Percentiles rank a stretch among this genome's conserved stretches.
Evolutionary conservation across 2,329 filamentous ascomycete species (phyloP).

Genomic region (Diaporthe vexans): DNA sequence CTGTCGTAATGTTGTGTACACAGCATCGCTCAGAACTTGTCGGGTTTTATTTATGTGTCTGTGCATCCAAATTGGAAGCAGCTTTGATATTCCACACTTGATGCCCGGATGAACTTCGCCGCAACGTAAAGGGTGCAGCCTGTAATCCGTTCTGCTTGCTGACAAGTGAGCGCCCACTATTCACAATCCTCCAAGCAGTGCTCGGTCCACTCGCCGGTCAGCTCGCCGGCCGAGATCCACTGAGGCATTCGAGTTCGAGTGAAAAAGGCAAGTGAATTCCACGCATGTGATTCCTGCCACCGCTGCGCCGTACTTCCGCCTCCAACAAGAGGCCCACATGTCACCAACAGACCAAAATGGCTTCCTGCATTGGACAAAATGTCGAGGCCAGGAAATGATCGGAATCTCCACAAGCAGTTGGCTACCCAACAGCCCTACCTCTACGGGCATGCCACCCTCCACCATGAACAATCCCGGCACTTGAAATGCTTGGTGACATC

Average conservation of each 20-base stretch:
- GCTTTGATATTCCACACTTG: neutral
- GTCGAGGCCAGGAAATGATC: neutral
- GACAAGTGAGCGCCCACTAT: neutral
- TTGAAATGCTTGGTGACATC: neutral
- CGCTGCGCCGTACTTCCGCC: slow-evolving; percentile 14
- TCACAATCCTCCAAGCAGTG: slow-evolving; percentile 5
- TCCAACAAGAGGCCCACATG: slow-evolving; percentile 1
- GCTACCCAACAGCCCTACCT: slow-evolving; percentile 1
- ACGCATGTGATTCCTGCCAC: neutral
- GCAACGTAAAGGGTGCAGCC: neutral
- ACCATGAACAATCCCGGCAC: slow-evolving; percentile 12
- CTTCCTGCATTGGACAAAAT: slow-evolving; percentile 12
- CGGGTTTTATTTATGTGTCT: neutral
- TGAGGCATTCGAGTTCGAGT: neutral
- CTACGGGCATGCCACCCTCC: slow-evolving; percentile 3
- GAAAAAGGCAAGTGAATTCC: neutral
- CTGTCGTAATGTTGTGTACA: neutral
- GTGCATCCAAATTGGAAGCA: neutral
- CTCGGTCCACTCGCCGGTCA: slow-evolving; percentile 2
- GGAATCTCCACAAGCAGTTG: neutral
- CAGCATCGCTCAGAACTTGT: neutral
- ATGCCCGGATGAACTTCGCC: neutral
- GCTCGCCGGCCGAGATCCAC: neutral
- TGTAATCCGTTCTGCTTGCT: neutral
- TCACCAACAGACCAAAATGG: neutral